A percentile compares a stretch with the other conserved stretches of the same genome.
phyloP scores from a whole-genome alignment of 345 rosid genomes.

The Clausena lansium region DNA sequence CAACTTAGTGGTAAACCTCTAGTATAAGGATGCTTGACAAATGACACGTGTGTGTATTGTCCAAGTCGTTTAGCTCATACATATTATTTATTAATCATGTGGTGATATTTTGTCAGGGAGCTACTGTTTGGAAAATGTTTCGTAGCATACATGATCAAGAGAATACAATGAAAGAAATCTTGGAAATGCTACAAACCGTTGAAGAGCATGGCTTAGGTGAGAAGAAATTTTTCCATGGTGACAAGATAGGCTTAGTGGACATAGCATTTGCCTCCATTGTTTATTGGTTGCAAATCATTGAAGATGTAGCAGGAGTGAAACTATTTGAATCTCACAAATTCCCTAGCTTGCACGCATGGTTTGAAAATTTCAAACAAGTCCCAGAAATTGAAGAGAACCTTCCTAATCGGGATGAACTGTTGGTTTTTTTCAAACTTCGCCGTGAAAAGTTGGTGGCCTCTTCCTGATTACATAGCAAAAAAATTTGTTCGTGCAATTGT shows the following conservation, averaged over 20 bases:
- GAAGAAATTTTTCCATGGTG: constrained; percentile 3
- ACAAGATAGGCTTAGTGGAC: constrained; percentile 7
- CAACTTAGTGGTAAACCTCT: too few relatives aligned
- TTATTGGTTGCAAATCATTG: background rate
- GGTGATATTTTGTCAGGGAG: background rate
- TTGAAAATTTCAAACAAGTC: background rate
- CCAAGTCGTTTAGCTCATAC: background rate
- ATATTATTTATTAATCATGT: background rate
- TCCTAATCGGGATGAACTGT: background rate
- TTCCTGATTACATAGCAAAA: too few relatives aligned
- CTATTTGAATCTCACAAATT: background rate
- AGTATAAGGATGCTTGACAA: too few relatives aligned
- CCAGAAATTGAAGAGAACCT: background rate
- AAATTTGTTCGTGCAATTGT: too few relatives aligned
- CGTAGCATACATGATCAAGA: background rate
- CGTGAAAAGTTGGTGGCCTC: background rate
- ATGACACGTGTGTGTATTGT: too few relatives aligned
- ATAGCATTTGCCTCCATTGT: background rate
- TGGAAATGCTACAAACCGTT: background rate
- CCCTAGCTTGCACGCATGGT: background rate
- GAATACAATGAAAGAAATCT: background rate
- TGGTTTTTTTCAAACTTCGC: background rate
- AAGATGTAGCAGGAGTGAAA: background rate
- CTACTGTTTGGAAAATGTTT: background rate
- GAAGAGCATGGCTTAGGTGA: constrained; percentile 10